Evolutionary conservation across 2,329 filamentous ascomycete genomes (phyloP), one percentile per base, ranked within the genome.

Genomic region (Tolypocladium inflatum): DNA sequence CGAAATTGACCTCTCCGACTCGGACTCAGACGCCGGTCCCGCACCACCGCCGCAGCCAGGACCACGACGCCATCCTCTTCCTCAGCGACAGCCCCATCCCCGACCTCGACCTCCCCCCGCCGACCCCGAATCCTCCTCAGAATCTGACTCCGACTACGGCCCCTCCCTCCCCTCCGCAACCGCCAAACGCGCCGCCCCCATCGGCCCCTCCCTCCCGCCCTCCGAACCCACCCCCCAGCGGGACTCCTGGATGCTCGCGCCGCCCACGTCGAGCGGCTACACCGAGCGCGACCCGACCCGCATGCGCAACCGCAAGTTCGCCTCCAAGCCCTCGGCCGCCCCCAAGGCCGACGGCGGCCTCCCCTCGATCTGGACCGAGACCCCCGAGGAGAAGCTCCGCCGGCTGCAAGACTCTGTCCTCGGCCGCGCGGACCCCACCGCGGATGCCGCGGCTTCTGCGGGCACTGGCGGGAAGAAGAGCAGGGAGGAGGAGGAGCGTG

Each of bases 361-460:
- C 52, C 81, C 83, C 67, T 85, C 84, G 26, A 84, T 93, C 50
- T 97, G 93, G 93, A 92, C 90, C 0, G 93, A 97, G 72, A 96
- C 91, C 10, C 89, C 91, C 0, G 89, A 93, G 69, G 83, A 97
- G 73, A 96, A 95, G 71, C 84, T 89, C 59, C 86, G 88, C 71
- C 81, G 90, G 43, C 74, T 97, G 26, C 86, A 88, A 65, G 86
- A 96, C 69, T 85, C 94, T 56, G 88, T 96, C 13, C 81, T 97
- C 64, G 92, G 92, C 0, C 83, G 92, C 3, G 74, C 75, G 21
- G 73, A 78, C 17, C 6, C 30, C 6, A 62, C 59, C n/a, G 57
- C 75, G 71, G 62, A 74, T 74, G 42, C 71, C 73, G 64, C 76
- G 67, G 61, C 80, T 4, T 37, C 59, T 17, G 76, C 50, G 73